Conservation (phyloP, 129 eudicot species). For the Centrapalus pauciflorus region DNA sequence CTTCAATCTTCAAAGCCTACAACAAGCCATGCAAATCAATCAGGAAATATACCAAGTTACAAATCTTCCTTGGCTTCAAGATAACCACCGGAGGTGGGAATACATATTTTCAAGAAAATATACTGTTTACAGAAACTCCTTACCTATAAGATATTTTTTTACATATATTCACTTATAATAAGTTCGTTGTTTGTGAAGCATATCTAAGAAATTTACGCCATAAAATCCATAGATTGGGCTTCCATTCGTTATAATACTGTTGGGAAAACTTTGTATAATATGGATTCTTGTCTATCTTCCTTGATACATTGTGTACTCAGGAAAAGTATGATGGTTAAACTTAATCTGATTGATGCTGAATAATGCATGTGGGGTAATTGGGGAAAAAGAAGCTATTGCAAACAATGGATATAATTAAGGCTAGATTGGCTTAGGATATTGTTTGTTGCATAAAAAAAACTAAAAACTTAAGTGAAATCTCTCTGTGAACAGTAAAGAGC, state of each 20-base stretch:
- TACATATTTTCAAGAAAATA: no score
- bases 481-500: neutral
- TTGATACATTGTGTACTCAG: neutral
- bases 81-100: neutral
- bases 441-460: no score
- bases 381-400: neutral
- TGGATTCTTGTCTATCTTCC: neutral
- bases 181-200: neutral
- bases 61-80: neutral
- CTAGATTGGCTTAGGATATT: neutral
- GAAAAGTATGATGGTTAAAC: neutral
- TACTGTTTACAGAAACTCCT: no score
- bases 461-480: neutral
- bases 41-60: neutral
- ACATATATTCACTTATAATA: neutral
- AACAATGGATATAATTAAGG: neutral
- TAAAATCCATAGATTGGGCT: neutral
- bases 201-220: neutral
- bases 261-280: neutral
- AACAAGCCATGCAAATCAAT: conserved; percentile 18
- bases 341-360: neutral
- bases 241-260: neutral
- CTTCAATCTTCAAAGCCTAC: conserved; percentile 97
- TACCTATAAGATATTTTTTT: no score
- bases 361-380: neutral